Evolutionary conservation across 116 monocot genomes (phyloP).

Genomic region (Zostera marina): DNA sequence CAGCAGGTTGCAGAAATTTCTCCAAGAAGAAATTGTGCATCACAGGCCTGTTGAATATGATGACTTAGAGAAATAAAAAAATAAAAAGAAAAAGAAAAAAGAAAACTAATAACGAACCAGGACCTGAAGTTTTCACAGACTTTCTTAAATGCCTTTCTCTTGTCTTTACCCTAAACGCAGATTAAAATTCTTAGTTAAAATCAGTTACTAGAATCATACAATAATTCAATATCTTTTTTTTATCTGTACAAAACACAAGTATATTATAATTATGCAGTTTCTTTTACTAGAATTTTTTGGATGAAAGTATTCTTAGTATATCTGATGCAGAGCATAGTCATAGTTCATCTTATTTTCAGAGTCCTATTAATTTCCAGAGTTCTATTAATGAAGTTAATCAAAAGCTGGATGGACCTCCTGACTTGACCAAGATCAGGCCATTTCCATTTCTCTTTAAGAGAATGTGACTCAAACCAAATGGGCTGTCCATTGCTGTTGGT

Average conservation of each 20-base stretch:
- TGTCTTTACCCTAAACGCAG: conserved; percentile 59
- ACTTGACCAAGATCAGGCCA: no score
- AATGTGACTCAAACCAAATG: no score
- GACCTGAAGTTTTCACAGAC: conserved; percentile 87
- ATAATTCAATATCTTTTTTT: background rate
- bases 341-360: no score
- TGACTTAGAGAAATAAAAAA: background rate
- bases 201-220: background rate
- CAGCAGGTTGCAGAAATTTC: conserved; percentile 71
- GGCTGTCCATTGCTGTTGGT: no score
- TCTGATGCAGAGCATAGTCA: no score
- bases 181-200: background rate
- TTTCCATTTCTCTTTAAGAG: no score
- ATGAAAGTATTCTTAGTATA: no score
- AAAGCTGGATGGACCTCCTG: no score
- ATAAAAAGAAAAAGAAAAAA: background rate
- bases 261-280: background rate
- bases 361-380: no score
- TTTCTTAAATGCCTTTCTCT: conserved; percentile 68
- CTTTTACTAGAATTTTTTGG: no score
- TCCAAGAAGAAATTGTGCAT: conserved; percentile 96
- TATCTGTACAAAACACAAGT: background rate
- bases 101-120: background rate
- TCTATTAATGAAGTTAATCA: no score
- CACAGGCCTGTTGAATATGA: conserved; percentile 51